phyloP scores from a whole-genome alignment of 1,139 yeast species.

The Pneumocystis wakefieldiae region DNA sequence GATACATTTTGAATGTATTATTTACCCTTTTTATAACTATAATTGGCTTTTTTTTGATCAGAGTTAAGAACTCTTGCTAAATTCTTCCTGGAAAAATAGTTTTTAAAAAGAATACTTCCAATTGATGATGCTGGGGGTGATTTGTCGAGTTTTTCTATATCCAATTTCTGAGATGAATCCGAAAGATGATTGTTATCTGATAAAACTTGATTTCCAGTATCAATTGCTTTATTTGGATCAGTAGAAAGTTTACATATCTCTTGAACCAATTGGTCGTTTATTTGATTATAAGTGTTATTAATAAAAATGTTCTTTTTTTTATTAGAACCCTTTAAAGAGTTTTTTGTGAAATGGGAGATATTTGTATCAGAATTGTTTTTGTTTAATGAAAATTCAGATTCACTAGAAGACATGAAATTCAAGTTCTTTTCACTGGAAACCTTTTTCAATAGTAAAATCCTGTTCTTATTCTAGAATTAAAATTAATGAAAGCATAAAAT shows the following conservation, averaged over 20 bases:
- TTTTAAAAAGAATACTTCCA: neutral
- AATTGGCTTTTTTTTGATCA: neutral
- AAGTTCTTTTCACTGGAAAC: neutral
- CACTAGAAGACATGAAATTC: neutral
- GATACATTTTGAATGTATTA: neutral
- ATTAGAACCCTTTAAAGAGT: neutral
- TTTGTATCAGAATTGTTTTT: neutral
- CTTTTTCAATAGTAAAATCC: neutral
- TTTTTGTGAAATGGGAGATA: neutral
- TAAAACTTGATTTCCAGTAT: neutral
- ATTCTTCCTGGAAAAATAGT: neutral
- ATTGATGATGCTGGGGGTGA: neutral
- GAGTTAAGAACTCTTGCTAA: neutral
- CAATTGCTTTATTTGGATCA: neutral
- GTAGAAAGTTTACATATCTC: neutral
- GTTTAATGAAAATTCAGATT: neutral
- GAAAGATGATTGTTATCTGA: neutral
- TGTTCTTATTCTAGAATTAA: neutral
- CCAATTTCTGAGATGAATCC: neutral
- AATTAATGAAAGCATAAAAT: neutral
- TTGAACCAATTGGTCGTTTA: neutral
- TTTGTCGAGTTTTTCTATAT: neutral
- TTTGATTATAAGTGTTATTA: neutral
- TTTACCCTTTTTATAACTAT: neutral
- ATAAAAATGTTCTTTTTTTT: neutral